A percentile compares a stretch with the other conserved stretches of the same genome.
Evolutionary conservation across 1,139 yeast genomes (phyloP).

Genomic region (Taphrina deformans): DNA sequence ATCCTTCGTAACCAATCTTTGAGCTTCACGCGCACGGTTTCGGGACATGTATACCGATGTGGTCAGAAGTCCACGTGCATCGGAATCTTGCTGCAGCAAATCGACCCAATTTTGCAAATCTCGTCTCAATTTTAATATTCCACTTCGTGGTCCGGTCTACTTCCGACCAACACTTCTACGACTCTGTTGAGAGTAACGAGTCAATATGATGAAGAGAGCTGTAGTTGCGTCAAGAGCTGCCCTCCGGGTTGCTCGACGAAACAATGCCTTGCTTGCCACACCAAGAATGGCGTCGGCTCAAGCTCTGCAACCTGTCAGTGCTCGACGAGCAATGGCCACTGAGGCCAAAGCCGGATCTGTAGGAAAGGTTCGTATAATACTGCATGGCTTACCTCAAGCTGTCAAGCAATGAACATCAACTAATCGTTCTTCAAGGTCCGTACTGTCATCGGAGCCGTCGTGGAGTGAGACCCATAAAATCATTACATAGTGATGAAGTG

Average conservation of each 20-base stretch:
- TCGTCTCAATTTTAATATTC: conserved; percentile 6
- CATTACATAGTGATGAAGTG: conserved; percentile 10
- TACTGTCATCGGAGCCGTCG: conserved; percentile 32
- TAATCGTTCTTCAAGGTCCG: conserved; percentile 4
- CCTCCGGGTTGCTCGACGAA: conserved; percentile 16
- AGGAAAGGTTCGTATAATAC: conserved; percentile 1
- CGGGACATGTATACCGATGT: no score
- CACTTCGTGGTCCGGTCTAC: conserved; percentile 7
- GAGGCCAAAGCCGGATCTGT: conserved; percentile 28
- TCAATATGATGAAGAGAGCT: conserved; percentile 21
- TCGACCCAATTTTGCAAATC: neutral
- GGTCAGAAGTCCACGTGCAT: neutral
- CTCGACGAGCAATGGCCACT: conserved; percentile 30
- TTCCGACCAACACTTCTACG: conserved; percentile 8
- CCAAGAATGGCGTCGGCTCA: conserved; percentile 17
- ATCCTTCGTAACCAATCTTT: no score
- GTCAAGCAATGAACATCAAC: neutral
- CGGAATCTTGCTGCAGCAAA: neutral
- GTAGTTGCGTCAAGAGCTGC: conserved; percentile 16
- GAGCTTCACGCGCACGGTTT: no score
- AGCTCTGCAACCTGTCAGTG: neutral
- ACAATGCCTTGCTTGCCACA: conserved; percentile 13
- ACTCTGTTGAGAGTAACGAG: neutral
- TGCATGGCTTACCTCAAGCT: neutral
- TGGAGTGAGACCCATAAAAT: neutral